Percentiles rank a stretch among this genome's conserved stretches.
Evolutionary conservation across 192 early-diverging fungal genomes (phyloP).

Genomic region (Glomus cerebriforme): DNA sequence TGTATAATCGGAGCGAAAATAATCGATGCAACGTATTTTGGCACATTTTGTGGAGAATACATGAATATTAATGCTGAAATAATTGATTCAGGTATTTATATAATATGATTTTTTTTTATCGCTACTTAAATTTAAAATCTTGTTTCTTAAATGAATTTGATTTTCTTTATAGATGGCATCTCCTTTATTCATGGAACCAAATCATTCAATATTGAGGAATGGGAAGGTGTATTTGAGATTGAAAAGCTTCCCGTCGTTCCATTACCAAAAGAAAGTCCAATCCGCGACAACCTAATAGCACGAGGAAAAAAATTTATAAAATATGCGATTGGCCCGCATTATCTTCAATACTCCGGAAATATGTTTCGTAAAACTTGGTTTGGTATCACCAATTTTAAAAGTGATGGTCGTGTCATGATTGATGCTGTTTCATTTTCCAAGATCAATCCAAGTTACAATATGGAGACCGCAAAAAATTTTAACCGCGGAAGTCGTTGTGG

Average conservation of each 20-base stretch:
- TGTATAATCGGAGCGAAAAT: too few species aligned
- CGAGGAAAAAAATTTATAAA: neutral
- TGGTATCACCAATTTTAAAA: neutral
- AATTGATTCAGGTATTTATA: too few species aligned
- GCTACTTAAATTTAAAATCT: too few species aligned
- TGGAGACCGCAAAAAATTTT: too few species aligned
- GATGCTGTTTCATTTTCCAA: neutral
- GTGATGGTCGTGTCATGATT: neutral
- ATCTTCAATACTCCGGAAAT: neutral
- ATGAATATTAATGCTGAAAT: too few species aligned
- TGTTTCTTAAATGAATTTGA: too few species aligned
- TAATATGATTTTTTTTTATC: too few species aligned
- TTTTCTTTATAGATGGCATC: too few species aligned
- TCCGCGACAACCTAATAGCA: neutral
- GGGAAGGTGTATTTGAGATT: neutral
- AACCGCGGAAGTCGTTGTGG: too few species aligned
- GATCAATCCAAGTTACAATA: neutral
- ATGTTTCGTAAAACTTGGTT: neutral
- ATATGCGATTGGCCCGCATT: neutral
- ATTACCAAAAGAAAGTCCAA: neutral
- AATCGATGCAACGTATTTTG: too few species aligned
- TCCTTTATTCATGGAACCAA: too few species aligned
- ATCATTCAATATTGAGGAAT: neutral
- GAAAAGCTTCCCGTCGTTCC: neutral
- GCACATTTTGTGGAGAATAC: too few species aligned